These are phyloP conservation scores for Parasitella parasitica DNA, from an alignment of 371 early-diverging fungal species.

Conservation along the genomic window DNA sequence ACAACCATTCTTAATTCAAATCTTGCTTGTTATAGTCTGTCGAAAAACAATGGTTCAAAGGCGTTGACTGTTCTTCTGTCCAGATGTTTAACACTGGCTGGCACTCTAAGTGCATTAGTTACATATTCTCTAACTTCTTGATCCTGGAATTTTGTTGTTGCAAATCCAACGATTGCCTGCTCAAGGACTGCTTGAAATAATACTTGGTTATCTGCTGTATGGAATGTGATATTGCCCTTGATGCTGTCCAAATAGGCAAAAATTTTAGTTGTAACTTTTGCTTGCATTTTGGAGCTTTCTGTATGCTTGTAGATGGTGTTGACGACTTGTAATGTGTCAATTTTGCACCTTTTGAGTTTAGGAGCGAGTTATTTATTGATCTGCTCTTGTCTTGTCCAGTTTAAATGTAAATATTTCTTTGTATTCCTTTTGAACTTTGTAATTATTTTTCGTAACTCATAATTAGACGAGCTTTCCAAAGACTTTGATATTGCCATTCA, in stretches of 20 bases:
- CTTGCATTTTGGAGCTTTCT: constrained; percentile 4
- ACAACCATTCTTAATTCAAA: too few species aligned
- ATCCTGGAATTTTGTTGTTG: constrained; percentile 1
- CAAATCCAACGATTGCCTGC: constrained; percentile 11
- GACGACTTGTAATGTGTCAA: neutral
- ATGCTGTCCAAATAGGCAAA: too few species aligned
- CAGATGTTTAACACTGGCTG: constrained; percentile 1
- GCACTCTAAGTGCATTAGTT: constrained; percentile 1
- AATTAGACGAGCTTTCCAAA: too few species aligned
- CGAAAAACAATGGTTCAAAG: neutral
- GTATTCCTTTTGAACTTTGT: too few species aligned
- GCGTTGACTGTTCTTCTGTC: neutral
- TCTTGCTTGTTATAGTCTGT: neutral
- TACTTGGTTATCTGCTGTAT: neutral
- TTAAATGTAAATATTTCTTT: too few species aligned
- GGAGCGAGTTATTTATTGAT: constrained; percentile 11
- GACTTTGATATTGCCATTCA: too few species aligned
- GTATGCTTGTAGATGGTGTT: constrained; percentile 3
- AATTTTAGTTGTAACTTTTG: constrained; percentile 1
- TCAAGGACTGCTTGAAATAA: neutral
- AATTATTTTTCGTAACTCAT: too few species aligned
- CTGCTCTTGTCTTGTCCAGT: too few species aligned
- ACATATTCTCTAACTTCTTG: constrained; percentile 1
- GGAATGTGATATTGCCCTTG: neutral
- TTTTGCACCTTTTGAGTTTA: constrained; percentile 3